A percentile compares a stretch with the other conserved stretches of the same genome.
Conservation (phyloP, 2,329 filamentous ascomycete species). For the Claviceps capensis region DNA sequence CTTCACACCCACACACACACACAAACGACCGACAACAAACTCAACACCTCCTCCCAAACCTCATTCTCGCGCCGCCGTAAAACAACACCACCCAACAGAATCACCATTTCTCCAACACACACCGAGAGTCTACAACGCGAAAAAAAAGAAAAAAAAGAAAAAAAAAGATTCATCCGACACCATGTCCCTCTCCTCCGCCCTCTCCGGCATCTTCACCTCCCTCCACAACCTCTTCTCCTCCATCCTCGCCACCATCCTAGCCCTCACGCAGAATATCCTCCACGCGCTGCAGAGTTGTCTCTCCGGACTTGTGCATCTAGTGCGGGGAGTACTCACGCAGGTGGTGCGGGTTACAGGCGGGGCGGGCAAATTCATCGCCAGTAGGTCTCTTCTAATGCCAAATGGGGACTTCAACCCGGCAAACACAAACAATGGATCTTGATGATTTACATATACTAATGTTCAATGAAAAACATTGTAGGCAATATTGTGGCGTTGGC, state of each 20-base stretch:
- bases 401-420: too few species aligned
- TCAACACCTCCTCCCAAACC: too few species aligned
- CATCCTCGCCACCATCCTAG: conserved; percentile 20
- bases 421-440: too few species aligned
- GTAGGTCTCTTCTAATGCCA: conserved; percentile 13
- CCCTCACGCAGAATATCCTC: conserved; percentile 20
- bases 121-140: background rate
- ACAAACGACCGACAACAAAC: too few species aligned
- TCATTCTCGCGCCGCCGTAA: too few species aligned
- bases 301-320: conserved; percentile 21
- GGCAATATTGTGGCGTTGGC: conserved; percentile 23
- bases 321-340: conserved; percentile 21
- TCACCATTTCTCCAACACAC: background rate
- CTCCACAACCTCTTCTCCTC: conserved; percentile 28
- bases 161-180: background rate
- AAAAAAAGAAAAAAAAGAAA: background rate
- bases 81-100: too few species aligned
- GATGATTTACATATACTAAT: too few species aligned
- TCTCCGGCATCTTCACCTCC: conserved; percentile 25
- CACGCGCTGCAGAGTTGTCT: conserved; percentile 22
- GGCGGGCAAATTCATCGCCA: conserved; percentile 24
- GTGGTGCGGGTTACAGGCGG: conserved; percentile 24
- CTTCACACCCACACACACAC: too few species aligned
- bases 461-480: conserved; percentile 4
- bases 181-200: conserved; percentile 22